Conservation (phyloP, 495 filamentous ascomycete genomes). For the Xylaria longipes region DNA sequence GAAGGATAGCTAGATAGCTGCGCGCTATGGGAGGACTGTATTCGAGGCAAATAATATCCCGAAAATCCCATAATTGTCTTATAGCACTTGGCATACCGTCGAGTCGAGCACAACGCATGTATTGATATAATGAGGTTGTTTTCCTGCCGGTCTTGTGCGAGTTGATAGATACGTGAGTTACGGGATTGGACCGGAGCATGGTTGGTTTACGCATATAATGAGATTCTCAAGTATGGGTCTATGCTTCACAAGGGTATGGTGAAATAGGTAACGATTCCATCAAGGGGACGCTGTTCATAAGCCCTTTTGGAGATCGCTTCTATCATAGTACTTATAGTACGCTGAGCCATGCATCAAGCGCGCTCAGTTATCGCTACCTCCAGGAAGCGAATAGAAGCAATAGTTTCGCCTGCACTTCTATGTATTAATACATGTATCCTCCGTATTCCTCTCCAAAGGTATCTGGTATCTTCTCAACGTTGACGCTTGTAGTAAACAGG, state of each 20-base stretch:
- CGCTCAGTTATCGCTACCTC: constrained; percentile 26
- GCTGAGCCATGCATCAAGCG: constrained; percentile 18
- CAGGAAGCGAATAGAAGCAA: constrained; percentile 23
- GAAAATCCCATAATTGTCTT: neutral
- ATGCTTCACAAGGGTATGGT: neutral
- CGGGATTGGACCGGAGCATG: neutral
- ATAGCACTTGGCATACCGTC: neutral
- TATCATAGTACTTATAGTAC: constrained; percentile 14
- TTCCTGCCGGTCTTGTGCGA: neutral
- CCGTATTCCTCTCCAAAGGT: constrained; percentile 20
- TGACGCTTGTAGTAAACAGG: constrained; percentile 17
- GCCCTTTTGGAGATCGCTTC: constrained; percentile 5
- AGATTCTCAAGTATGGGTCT: neutral
- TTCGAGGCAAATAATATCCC: neutral
- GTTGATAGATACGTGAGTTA: neutral
- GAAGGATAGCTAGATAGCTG: neutral
- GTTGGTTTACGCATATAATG: neutral
- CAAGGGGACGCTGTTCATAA: neutral
- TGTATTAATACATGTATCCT: constrained; percentile 24
- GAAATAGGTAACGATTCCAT: neutral
- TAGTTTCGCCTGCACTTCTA: constrained; percentile 8
- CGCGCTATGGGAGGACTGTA: neutral
- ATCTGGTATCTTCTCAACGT: constrained; percentile 28
- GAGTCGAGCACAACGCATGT: neutral
- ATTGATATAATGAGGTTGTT: neutral